These are phyloP conservation scores for Ophiostoma australiae DNA, from an alignment of 2,329 filamentous ascomycete species.

Conservation along the genomic window DNA sequence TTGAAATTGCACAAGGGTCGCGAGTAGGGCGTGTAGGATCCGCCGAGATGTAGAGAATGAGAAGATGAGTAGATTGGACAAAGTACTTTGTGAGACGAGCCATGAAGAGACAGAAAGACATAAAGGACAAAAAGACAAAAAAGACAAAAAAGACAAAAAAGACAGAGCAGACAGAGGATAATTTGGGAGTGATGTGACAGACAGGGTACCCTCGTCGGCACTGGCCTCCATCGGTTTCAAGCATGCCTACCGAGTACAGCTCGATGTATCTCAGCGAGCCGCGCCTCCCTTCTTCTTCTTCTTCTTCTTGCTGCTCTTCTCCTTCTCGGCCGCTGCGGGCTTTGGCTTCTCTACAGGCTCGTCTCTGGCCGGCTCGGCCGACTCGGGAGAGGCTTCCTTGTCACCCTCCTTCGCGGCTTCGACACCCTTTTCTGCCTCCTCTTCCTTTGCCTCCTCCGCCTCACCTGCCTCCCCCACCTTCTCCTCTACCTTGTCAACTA, in stretches of 20 bases:
- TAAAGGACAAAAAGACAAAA: not conserved
- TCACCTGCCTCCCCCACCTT: not conserved
- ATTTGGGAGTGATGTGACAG: not conserved
- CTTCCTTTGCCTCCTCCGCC: not conserved
- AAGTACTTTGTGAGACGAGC: not conserved
- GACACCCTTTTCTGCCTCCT: not conserved
- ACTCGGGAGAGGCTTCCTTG: not conserved
- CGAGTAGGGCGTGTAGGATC: not conserved
- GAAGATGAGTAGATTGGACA: not conserved
- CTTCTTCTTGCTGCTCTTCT: conserved; percentile 21
- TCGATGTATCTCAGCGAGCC: not conserved
- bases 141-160: no score
- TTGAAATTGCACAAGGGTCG: not conserved
- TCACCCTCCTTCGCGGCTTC: not conserved
- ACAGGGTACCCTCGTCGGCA: not conserved
- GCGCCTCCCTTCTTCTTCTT: conserved; percentile 19
- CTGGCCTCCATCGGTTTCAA: not conserved
- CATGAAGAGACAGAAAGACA: not conserved
- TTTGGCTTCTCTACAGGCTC: conserved; percentile 3
- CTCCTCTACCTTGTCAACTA: not conserved
- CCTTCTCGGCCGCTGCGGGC: not conserved
- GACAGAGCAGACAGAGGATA: not conserved
- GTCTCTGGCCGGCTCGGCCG: not conserved
- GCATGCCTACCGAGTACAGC: no score
- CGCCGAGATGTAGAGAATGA: not conserved